Evolutionary conservation across 2,329 filamentous ascomycete genomes (phyloP), one percentile per base, ranked within the genome.

Genomic region (Dactylellina cionopaga): DNA sequence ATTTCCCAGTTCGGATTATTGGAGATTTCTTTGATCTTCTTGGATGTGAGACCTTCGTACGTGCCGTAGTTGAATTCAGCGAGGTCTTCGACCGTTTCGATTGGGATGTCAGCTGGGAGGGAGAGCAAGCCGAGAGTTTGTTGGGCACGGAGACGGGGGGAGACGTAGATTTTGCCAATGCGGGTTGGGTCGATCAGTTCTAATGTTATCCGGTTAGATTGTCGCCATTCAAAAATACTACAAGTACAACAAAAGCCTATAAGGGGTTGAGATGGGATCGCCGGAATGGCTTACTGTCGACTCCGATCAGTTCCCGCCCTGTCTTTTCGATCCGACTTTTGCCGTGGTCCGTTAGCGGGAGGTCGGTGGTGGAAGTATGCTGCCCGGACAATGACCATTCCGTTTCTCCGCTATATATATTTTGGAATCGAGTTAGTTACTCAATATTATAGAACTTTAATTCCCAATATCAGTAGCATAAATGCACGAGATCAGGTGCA

Each of bases 61-160:
- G 90, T 86, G 44, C 91, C 92, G 78, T 96, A 96, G 81, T 95
- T 89, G 92, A 92, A 95, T 80, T 95, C 91, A 13, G 90, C 86
- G 64, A 96, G 87, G 71, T 88, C 88, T 55, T 91, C 85, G 1
- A 89, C 90, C 74, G 92, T 82, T 77, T 90, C 84, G 19, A 93
- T 83, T 24, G 83, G 81, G 5, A 90, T 89, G 11, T 81, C 77
- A 7, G 77, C 77, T 1, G 78, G 76, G 27, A 96, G 83, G 76
- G 90, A 87, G 24, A 97, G 87, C 49, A 97, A 86, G 80, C 96
- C 92, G 78, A 97, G 89, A n/a, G 93, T 98, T 54, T 88, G 86
- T 80, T 95, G 92, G 17, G 94, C 92, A 69, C 93, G 90, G 74
- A 86, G 87, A 47, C 93, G 89, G 1, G 93, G 94, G 1, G 92